Base-by-base conservation (phyloP, 2,329 filamentous ascomycete genomes). In the Sordariomycetes sp. region DNA sequence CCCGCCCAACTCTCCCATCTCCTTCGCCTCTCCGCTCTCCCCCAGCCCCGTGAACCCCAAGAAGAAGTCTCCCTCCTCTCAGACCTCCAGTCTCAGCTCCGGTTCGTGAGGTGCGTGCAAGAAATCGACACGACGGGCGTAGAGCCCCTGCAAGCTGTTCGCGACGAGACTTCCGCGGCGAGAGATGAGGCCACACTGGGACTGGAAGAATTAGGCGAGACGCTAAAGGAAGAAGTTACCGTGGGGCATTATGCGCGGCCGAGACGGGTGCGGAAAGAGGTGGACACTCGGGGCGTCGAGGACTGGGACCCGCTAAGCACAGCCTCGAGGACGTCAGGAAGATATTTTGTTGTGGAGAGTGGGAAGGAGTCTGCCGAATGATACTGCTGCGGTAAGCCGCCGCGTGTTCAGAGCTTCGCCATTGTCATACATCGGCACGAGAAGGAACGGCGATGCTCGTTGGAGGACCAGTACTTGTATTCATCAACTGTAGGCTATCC, bases 31-130 rank as follows among this genome's bases (percentile, higher is more conserved):
- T 96, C 92, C 3, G 92, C 93, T 16, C 85, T 99, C 0, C 91
- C 93, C 0, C 79, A 79, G 1, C 91, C 93, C 0, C 72, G 77
- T 20, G 77, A 77, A 1, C 63, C 74, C 1, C 76, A 76, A 56
- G 86, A 91, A 64, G 87, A 96, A 69, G 66, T 75, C 0, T 72
- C 77, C 28, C 90, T 96, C 82, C 79, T 96, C 3, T 68, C 79
- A 24, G 92, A 87, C 1, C 79, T 99, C 1, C 80, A 86, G 57
- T 84, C 88, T 35, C 94, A 99, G 68, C 81, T 99, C 0, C 87
- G 88, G 66, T 99, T 99, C 67, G 91, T 97, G n/a, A 85, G 83
- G 61, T 83, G 90, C 61, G 85, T 97, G 22, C 92, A 96, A 67
- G 76, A 79, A 52, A 53, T 96, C 54, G 81, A 96, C 69, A 92